phyloP scores from a whole-genome alignment of 2,329 filamentous ascomycete species.

The Claviceps lovelessii region DNA sequence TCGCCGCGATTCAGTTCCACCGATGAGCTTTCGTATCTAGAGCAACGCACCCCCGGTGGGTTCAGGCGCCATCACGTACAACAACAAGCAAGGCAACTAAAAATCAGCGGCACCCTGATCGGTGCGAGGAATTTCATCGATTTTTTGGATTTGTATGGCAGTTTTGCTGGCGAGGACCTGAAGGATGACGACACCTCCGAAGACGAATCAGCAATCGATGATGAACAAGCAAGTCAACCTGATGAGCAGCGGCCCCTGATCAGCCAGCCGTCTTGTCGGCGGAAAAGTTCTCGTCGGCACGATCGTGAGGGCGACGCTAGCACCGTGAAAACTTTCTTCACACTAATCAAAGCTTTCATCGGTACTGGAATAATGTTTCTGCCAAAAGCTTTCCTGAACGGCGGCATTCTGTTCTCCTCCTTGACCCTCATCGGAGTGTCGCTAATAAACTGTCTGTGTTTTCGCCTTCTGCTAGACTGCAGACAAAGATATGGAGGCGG shows the following conservation, averaged over 20 bases:
- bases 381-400: constrained; percentile 66
- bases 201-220: constrained; percentile 42
- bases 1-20: constrained; percentile 16
- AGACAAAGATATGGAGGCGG: constrained; percentile 50
- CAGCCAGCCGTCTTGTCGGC: constrained; percentile 24
- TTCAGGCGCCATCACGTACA: constrained; percentile 33
- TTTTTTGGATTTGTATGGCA: constrained; percentile 61
- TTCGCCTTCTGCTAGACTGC: constrained; percentile 56
- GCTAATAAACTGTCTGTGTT: constrained; percentile 53
- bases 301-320: constrained; percentile 44
- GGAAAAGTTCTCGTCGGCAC: constrained; percentile 34
- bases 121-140: constrained; percentile 59
- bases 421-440: constrained; percentile 53
- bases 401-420: constrained; percentile 61
- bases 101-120: constrained; percentile 26
- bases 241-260: constrained; percentile 45
- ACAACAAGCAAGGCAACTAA: constrained; percentile 24
- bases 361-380: constrained; percentile 73
- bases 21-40: constrained; percentile 19
- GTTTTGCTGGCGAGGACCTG: constrained; percentile 61
- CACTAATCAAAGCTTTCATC: constrained; percentile 63
- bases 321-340: constrained; percentile 63
- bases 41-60: constrained; percentile 30
- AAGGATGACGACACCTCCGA: constrained; percentile 33
- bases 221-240: constrained; percentile 23